phyloP scores from a whole-genome alignment of 2,329 filamentous ascomycete genomes.

The Colletotrichum truncatum region DNA sequence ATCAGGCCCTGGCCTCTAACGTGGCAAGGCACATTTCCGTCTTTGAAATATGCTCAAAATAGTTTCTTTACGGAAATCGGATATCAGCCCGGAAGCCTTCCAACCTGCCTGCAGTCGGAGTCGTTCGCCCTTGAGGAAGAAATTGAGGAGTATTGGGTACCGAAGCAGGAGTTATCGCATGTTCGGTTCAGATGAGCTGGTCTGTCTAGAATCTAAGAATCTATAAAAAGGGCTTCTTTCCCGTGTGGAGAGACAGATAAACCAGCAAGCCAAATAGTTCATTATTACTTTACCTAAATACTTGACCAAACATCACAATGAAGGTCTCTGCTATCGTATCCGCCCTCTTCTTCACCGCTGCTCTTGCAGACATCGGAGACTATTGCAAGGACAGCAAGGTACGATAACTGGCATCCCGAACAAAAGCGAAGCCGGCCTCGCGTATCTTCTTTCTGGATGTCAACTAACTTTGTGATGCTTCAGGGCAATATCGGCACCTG shows the following conservation, averaged over 20 bases:
- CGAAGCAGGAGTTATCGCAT: no score
- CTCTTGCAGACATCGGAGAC: constrained; percentile 12
- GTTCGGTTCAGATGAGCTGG: neutral
- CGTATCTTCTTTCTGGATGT: no score
- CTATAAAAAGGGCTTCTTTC: neutral
- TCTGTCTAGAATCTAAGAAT: no score
- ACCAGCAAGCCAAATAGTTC: neutral
- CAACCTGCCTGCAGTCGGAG: no score
- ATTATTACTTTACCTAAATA: neutral
- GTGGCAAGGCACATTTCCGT: neutral
- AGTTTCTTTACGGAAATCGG: neutral
- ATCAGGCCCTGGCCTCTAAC: neutral
- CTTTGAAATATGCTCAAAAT: no score
- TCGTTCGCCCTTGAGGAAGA: no score
- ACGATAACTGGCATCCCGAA: no score
- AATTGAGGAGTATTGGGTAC: no score
- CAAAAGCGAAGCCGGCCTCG: no score
- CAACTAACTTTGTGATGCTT: neutral
- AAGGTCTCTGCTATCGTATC: constrained; percentile 5
- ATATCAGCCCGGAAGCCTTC: no score
- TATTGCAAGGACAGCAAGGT: constrained; percentile 24
- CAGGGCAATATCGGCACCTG: constrained; percentile 24
- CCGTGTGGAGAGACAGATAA: neutral
- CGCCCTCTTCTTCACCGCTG: neutral
- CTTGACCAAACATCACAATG: neutral